Base-by-base conservation (phyloP, 1,139 yeast genomes). In the Taphrina sp. region DNA sequence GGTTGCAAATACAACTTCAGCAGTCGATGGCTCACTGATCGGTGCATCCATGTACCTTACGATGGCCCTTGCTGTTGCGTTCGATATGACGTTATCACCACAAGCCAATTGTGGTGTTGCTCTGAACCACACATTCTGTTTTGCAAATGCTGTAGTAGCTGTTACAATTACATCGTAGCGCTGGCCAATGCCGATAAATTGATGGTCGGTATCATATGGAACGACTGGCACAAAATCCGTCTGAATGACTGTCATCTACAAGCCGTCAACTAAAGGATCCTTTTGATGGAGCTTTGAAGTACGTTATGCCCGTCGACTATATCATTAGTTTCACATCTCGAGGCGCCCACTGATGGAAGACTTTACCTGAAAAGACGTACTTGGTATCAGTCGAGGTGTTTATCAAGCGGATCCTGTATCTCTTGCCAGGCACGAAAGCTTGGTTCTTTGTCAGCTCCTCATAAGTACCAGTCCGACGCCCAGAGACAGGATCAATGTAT, bases 121-220 rank as follows among this genome's bases (percentile, higher is more conserved):
- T 58, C 74, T 65, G 62, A 73, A 61, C 68, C 71, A 72, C 62
- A 65, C 67, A 3, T 52, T 58, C 23, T 22, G 31, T 26, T 12
- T 12, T 12, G 31, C 31, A 26, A 26, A 26, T 12, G 12, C 12
- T 24, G 52, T 56, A 8, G 58, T 56, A 29, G 59, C 56, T 4
- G 57, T 63, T n/a, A 82, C 63, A 59, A 81, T 67, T 1, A 80
- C 80, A 2, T 84, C 78, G 67, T 83, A 84, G 64, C 95, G 76
- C 71, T 86, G 95, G 14, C 90, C 95, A 26, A 60, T 61, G 2
- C 57, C 54, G 8, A 60, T 31, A 16, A 38, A 46, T 3, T 56
- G 42, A 23, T 58, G 55, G 28, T 58, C 59, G 20, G 45, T 42
- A 8, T 29, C 31, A 12, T 37, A 12, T 3, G 62, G 62, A 24